Conservation (phyloP, 352 stramenopile species). For the Pythium vanterpoolii region DNA sequence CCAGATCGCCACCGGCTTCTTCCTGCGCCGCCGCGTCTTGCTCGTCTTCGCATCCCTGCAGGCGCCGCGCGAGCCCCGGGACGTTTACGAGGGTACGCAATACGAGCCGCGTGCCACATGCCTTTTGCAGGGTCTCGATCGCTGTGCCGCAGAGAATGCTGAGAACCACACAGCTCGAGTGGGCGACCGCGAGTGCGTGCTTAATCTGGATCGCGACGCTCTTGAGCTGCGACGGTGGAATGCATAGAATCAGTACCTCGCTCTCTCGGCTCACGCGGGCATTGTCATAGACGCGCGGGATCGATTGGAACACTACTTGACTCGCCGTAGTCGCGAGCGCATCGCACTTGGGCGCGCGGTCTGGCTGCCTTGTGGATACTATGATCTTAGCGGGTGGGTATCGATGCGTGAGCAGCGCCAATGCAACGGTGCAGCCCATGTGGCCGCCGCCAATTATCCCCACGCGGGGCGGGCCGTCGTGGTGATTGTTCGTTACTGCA, state of each 20-base stretch:
- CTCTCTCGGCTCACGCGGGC: conserved; percentile 43
- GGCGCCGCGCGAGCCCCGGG: neutral
- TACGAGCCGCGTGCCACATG: conserved; percentile 24
- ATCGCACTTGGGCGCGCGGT: conserved; percentile 40
- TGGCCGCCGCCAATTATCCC: conserved; percentile 52
- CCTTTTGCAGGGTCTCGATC: neutral
- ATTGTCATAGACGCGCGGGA: conserved; percentile 59
- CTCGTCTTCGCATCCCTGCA: neutral
- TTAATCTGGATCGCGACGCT: conserved; percentile 58
- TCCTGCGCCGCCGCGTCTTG: neutral
- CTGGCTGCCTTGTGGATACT: conserved; percentile 59
- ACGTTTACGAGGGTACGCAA: conserved; percentile 16
- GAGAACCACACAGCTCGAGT: neutral
- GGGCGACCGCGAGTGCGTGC: neutral
- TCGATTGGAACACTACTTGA: conserved; percentile 31
- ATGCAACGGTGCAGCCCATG: conserved; percentile 31
- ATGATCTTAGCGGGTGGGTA: conserved; percentile 36
- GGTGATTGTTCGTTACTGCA: neutral
- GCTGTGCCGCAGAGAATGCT: neutral
- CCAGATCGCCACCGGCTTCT: neutral
- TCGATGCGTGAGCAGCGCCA: conserved; percentile 11
- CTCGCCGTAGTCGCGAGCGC: conserved; percentile 23
- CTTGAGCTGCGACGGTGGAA: conserved; percentile 66
- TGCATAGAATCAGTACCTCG: conserved; percentile 61
- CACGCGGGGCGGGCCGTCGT: conserved; percentile 26